Conservation (phyloP, 1,284 basidiomycete genomes). For the Pseudozyma pruni region DNA sequence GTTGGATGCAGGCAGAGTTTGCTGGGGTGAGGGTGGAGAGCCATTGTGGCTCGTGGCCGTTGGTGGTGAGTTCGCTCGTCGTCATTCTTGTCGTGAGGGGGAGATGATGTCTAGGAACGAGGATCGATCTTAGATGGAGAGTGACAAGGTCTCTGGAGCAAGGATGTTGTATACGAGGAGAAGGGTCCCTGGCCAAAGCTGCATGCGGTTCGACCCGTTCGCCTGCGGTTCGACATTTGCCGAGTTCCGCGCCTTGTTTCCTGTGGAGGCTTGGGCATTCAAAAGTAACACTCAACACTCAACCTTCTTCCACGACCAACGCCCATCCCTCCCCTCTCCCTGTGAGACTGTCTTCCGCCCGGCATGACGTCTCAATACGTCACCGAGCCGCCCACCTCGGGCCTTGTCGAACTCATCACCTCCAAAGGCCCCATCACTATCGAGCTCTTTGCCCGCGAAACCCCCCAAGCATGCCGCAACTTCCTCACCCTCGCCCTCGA, state of each 20-base stretch:
- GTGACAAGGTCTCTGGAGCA: background rate
- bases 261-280: constrained; percentile 17
- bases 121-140: background rate
- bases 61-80: background rate
- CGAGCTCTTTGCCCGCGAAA: constrained; percentile 95
- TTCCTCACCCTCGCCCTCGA: constrained; percentile 89
- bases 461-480: constrained; percentile 91
- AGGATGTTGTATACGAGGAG: too few species aligned
- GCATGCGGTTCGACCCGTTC: constrained; percentile 3
- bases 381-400: constrained; percentile 75
- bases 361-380: constrained; percentile 53
- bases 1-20: constrained; percentile 22
- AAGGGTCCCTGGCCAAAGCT: too few species aligned
- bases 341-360: too few species aligned
- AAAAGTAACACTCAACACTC: constrained; percentile 10
- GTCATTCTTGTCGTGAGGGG: background rate
- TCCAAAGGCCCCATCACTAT: constrained; percentile 75
- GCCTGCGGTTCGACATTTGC: constrained; percentile 6
- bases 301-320: background rate
- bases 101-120: background rate
- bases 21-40: constrained; percentile 7
- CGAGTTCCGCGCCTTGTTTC: constrained; percentile 8
- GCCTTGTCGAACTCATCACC: constrained; percentile 87
- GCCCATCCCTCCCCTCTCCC: background rate
- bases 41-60: constrained; percentile 9